Conservation (phyloP, 108 stramenopile species). For the Asterionellopsis glacialis region DNA sequence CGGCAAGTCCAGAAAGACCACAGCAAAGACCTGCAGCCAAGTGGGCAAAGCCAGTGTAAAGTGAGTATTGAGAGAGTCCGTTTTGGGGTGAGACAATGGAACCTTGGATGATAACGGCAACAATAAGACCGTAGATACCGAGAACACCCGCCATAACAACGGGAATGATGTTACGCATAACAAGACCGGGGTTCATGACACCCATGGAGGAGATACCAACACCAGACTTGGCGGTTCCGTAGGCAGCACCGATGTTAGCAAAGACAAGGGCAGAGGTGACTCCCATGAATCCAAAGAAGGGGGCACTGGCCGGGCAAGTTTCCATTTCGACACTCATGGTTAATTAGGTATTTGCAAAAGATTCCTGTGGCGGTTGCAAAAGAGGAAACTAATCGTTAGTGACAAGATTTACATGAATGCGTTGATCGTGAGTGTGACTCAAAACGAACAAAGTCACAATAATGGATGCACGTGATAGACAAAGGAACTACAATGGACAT, state of each 20-base stretch:
- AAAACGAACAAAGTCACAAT: too few relatives aligned
- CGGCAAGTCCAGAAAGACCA: slow-evolving; percentile 94
- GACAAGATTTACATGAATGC: too few relatives aligned
- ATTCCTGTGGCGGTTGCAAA: too few relatives aligned
- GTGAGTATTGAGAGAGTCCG: slow-evolving; percentile 77
- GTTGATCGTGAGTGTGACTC: too few relatives aligned
- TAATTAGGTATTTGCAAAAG: slow-evolving; percentile 10
- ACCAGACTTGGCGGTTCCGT: slow-evolving; percentile 98
- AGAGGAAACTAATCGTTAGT: too few relatives aligned
- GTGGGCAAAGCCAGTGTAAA: slow-evolving; percentile 96
- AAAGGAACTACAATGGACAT: too few relatives aligned
- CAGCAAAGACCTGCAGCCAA: slow-evolving; percentile 98
- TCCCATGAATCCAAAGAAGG: slow-evolving; percentile 91
- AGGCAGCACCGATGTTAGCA: slow-evolving; percentile 97
- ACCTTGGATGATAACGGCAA: slow-evolving; percentile 94
- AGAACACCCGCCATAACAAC: slow-evolving; percentile 99
- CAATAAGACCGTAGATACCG: slow-evolving; percentile 99
- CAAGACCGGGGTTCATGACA: slow-evolving; percentile 96
- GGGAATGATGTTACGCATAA: slow-evolving; percentile 99
- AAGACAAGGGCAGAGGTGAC: slow-evolving; percentile 82
- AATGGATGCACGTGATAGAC: too few relatives aligned
- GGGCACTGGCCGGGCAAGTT: slow-evolving; percentile 88
- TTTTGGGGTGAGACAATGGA: slow-evolving; percentile 74
- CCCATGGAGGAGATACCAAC: slow-evolving; percentile 99
- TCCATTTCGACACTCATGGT: slow-evolving; percentile 88